Evolutionary conservation across 1,139 yeast species (phyloP), one percentile per base, ranked within the genome.

Genomic region (Lodderomyces oxycetoniae): DNA sequence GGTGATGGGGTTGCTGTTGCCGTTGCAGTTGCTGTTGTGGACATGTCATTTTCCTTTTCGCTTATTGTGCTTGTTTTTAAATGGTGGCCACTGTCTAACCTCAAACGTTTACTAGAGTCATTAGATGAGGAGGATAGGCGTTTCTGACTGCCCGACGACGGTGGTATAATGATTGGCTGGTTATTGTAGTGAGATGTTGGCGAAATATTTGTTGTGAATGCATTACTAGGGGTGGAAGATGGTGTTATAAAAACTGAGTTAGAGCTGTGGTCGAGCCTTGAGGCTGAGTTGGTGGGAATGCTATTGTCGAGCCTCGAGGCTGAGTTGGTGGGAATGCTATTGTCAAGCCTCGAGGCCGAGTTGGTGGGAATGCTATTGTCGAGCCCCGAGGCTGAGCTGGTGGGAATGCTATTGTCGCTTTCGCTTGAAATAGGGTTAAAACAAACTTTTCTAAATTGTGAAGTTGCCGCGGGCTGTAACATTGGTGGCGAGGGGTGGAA

Each of bases 391-490:
- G n/a, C n/a, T n/a, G n/a, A n/a, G n/a, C n/a, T n/a, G n/a, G n/a
- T 22, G 5, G 12, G n/a, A 26, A 4, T 14, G 11, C 19, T 11
- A 17, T 36, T 36, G 21, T 35, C 23, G 16, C 46, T 24, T 6
- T 10, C 13, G n/a, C 19, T 27, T 17, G 23, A 26, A 4, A 47
- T 37, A 10, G 51, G 46, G 35, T 49, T 47, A 38, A 62, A 61
- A 41, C 62, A 61, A 22, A 62, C 67, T 33, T 55, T 60, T 37
- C 67, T 53, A 43, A 62, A 60, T 43, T 53, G 59, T 55, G 61
- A 32, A 55, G 61, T 44, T 50, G 55, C 39, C 15, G 20, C 14
- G 23, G 12, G 32, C 10, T 27, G 31, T 25, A 20, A 10, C n/a
- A 24, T 24, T 14, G 12, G 8, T 6, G 26, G 26, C 12, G 11